A percentile compares a stretch with the other conserved stretches of the same genome.
These are phyloP conservation scores for Gynandropsis gynandra DNA, from an alignment of 345 rosid genomes.

Conservation along the genomic window DNA sequence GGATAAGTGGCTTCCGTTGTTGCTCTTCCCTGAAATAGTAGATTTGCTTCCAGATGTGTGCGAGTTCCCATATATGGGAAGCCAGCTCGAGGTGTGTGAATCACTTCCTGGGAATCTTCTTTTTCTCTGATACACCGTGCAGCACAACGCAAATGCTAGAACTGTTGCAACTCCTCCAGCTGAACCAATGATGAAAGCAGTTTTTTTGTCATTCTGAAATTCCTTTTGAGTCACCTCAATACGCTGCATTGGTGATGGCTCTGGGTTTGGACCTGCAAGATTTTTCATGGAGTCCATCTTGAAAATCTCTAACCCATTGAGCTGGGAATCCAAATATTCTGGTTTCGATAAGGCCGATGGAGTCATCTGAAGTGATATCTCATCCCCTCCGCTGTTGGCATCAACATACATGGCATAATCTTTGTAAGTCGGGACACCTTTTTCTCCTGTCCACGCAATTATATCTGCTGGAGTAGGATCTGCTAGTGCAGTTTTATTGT, in stretches of 20 bases:
- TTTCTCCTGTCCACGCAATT: slow-evolving; percentile 42
- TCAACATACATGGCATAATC: slow-evolving; percentile 46
- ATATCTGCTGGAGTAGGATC: slow-evolving; percentile 43
- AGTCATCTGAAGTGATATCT: slow-evolving; percentile 38
- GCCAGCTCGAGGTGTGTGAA: slow-evolving; percentile 56
- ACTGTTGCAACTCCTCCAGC: slow-evolving; percentile 53
- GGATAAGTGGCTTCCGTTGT: slow-evolving; percentile 40
- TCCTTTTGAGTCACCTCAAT: slow-evolving; percentile 19
- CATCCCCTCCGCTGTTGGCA: slow-evolving; percentile 38
- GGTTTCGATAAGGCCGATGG: slow-evolving; percentile 41
- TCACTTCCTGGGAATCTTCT: slow-evolving; percentile 26
- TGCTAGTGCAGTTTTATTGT: slow-evolving; percentile 47
- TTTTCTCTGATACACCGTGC: slow-evolving; percentile 36
- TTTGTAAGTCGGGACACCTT: slow-evolving; percentile 42
- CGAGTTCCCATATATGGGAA: slow-evolving; percentile 52
- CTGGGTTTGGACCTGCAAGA: slow-evolving; percentile 66
- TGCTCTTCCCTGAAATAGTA: slow-evolving; percentile 38
- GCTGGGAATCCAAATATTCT: slow-evolving; percentile 38
- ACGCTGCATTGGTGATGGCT: slow-evolving; percentile 46
- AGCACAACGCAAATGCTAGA: slow-evolving; percentile 42
- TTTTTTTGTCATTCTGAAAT: slow-evolving; percentile 18
- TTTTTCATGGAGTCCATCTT: slow-evolving; percentile 42
- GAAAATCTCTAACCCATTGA: slow-evolving; percentile 73
- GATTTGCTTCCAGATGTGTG: slow-evolving; percentile 48
- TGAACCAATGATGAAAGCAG: slow-evolving; percentile 36